Base-by-base conservation (phyloP, 1,284 basidiomycete genomes). In the Cryptococcus sp. region DNA sequence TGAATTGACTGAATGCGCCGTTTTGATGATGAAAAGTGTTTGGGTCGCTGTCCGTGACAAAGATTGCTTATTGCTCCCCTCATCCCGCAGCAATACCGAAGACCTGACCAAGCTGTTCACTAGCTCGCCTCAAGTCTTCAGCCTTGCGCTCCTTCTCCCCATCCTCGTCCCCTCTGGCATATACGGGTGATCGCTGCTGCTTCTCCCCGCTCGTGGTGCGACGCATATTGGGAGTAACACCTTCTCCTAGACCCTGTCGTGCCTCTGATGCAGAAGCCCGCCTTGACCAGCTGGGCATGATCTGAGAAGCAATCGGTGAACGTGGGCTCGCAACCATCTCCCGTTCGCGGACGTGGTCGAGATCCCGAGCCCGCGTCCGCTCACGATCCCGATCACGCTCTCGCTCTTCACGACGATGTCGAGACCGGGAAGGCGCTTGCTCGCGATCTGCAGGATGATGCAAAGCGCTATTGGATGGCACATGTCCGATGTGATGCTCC, bases 401-500 rank as follows among this genome's bases (percentile, higher is more conserved):
- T 49, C 64, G 54, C 43, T 58, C 58, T 26, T 66, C 63, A 23
- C 66, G 51, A 20, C 69, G 62, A 20, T 63, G 61, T 23, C 71
- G 62, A 1, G 67, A 69, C 29, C 74, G 64, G 13, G 69, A 70
- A 5, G 74, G 74, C 0, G 74, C 68, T 8, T 63, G 64, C 55
- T 76, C 74, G 41, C 74, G 62, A 51, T 76, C 73, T 10, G 63
- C 57, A 19, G 72, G 69, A 49, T 69, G 72, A 48, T 67, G 65
- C 40, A 70, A 54, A 19, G 66, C 55, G 19, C 59, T 62, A 22
- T 50, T 55, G 1, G 65, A 55, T 17, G 59, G 52, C n/a, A 57
- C 58, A 10, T 60, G 52, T 25, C 65, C 65, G 11, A 57, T 47
- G 10, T 63, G 60, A 46, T 66, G 64, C 22, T 49, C 38, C 17